phyloP scores from a whole-genome alignment of 768 basidiomycete species.

The Xerocomus brunneocitrinus region DNA sequence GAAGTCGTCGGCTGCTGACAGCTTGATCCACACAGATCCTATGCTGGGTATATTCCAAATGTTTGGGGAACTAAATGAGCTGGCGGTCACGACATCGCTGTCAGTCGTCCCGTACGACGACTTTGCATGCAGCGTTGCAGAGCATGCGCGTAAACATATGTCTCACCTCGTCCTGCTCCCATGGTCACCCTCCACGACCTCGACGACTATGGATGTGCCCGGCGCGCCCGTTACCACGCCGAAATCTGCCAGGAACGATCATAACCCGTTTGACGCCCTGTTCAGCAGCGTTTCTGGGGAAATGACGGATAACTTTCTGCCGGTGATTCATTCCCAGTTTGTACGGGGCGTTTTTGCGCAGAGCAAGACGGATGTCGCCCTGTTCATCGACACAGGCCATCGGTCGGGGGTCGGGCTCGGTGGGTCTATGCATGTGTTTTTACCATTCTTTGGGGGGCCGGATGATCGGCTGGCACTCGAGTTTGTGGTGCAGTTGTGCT shows the following conservation, averaged over 20 bases:
- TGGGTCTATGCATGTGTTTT: constrained; percentile 60
- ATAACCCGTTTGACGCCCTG: constrained; percentile 69
- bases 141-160: constrained; percentile 53
- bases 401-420: constrained; percentile 17
- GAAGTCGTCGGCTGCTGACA: constrained; percentile 59
- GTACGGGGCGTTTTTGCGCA: constrained; percentile 75
- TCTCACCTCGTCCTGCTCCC: constrained; percentile 80
- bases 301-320: constrained; percentile 37
- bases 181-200: constrained; percentile 59
- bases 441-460: constrained; percentile 92
- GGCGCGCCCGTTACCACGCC: constrained; percentile 6
- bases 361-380: constrained; percentile 69
- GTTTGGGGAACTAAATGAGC: constrained; percentile 67
- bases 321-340: constrained; percentile 67
- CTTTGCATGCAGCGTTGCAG: constrained; percentile 61
- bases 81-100: constrained; percentile 60
- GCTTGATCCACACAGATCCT: constrained; percentile 66
- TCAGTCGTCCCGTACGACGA: constrained; percentile 75
- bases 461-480: no score
- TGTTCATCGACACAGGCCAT: constrained; percentile 71
- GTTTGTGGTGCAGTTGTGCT: constrained; percentile 79
- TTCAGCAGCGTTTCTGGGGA: constrained; percentile 33
- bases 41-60: constrained; percentile 69
- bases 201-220: not conserved
- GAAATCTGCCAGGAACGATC: constrained; percentile 14